Base-by-base conservation (phyloP, 441 rosid species). In the Jatropha podagrica region DNA sequence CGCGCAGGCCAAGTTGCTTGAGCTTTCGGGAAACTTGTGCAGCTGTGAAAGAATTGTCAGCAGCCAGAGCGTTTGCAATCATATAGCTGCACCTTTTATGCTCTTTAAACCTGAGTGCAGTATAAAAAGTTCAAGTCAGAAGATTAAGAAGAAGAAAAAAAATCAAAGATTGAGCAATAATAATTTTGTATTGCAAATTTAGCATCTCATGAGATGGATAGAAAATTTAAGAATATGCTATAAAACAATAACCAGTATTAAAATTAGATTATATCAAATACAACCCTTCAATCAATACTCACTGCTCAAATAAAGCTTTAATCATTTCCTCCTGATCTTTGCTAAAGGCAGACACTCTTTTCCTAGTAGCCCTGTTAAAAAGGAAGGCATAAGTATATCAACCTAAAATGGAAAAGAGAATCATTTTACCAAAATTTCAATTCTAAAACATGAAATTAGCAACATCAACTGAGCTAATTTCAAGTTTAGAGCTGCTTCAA, bases 1-100 rank as follows among this genome's bases (percentile, higher is more conserved):
- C 81, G 74, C 37, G 81, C 66, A 96, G 81, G 68, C 97, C 98
- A 59, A 96, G 96, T 86, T 94, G 96, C 85, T 88, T 94, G 66
- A 96, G 87, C 79, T 89, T 88, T 74, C 89, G 89, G 58, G 97
- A 85, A 81, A 96, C 79, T 83, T 96, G 97, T 37, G 95, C 93
- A 79, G 92, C 84, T 32, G 97, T 88, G 75, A 86, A 86, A 58
- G 72, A 75, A 68, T 81, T 85, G 75, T 86, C 93, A 69, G 90
- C 86, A 68, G 85, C 90, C 85, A 96, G 71, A 52, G 92, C 92
- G 63, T 86, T 90, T 65, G 97, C 93, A 84, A 96, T 96, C 87
- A 94, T 83, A 76, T 83, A 82, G 78, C 89, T 82, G 85, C 99
- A 96, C 66, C 92, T 89, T 78, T 77, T 88, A 69, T 96, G 86